Conservation (phyloP, 2,329 filamentous ascomycete species). For the Cadophora sp. region DNA sequence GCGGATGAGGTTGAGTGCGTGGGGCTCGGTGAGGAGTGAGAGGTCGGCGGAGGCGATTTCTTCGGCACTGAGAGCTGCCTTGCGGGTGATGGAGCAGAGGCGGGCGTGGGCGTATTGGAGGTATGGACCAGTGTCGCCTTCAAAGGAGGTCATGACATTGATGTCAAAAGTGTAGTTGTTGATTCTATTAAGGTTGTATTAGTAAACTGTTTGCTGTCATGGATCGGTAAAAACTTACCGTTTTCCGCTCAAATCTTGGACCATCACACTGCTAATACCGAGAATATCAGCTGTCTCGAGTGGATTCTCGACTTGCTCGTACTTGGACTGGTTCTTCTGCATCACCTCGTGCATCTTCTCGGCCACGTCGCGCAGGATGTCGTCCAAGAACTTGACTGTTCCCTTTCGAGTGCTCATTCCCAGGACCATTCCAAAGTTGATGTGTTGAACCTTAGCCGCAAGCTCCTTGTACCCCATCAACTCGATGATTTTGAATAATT, state of each 20-base stretch:
- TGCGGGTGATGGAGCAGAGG: slow-evolving; percentile 68
- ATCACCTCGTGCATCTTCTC: slow-evolving; percentile 99
- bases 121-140: slow-evolving; percentile 85
- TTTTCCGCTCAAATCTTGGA: slow-evolving; percentile 97
- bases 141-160: slow-evolving; percentile 82
- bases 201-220: not conserved
- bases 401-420: slow-evolving; percentile 76
- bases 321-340: slow-evolving; percentile 89
- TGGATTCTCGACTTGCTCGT: slow-evolving; percentile 86
- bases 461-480: slow-evolving; percentile 74
- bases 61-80: slow-evolving; percentile 58
- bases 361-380: slow-evolving; percentile 78
- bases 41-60: slow-evolving; percentile 70
- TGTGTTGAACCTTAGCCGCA: slow-evolving; percentile 71
- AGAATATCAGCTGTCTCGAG: slow-evolving; percentile 83
- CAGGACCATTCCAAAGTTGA: slow-evolving; percentile 77
- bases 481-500: slow-evolving; percentile 79
- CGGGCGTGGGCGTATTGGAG: slow-evolving; percentile 84
- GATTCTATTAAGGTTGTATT: slow-evolving; percentile 50
- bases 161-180: slow-evolving; percentile 78
- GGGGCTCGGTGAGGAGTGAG: slow-evolving; percentile 71
- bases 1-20: slow-evolving; percentile 76
- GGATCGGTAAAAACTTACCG: slow-evolving; percentile 56
- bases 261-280: slow-evolving; percentile 95
- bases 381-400: slow-evolving; percentile 75